These are phyloP conservation scores for Metschnikowia amazonensis DNA, from an alignment of 805 yeast species.

Conservation along the genomic window DNA sequence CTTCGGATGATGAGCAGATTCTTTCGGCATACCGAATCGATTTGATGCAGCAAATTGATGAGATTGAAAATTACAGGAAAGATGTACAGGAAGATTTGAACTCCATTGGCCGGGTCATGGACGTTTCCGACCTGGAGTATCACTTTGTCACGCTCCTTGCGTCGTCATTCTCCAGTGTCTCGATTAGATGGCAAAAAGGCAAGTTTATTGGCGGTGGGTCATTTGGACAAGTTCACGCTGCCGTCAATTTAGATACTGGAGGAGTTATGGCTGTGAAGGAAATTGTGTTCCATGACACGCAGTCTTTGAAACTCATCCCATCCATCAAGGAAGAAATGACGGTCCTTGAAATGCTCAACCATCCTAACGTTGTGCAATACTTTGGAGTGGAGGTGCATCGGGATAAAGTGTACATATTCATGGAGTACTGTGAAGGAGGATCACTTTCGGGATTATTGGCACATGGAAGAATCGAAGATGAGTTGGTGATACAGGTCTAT, in stretches of 20 bases:
- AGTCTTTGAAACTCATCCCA: constrained; percentile 77
- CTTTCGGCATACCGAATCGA: constrained; percentile 57
- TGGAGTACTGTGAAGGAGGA: constrained; percentile 98
- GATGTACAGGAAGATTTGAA: constrained; percentile 39
- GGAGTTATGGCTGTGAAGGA: constrained; percentile 97
- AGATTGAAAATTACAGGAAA: constrained; percentile 56
- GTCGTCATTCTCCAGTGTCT: constrained; percentile 80
- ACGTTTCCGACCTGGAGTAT: constrained; percentile 81
- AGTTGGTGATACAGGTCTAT: constrained; percentile 84
- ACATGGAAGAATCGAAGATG: constrained; percentile 94
- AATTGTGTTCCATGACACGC: constrained; percentile 83
- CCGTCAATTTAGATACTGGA: constrained; percentile 90
- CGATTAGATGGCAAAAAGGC: constrained; percentile 97
- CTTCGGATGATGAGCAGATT: constrained; percentile 38
- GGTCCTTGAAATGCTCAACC: constrained; percentile 88
- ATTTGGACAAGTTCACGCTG: constrained; percentile 90
- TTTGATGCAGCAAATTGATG: constrained; percentile 60
- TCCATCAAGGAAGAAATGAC: constrained; percentile 95
- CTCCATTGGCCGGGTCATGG: constrained; percentile 82
- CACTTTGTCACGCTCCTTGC: constrained; percentile 84
- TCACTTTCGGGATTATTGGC: constrained; percentile 80
- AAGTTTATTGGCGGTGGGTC: constrained; percentile 92
- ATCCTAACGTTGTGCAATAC: constrained; percentile 94
- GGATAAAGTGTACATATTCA: constrained; percentile 89
- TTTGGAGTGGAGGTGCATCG: constrained; percentile 97